phyloP scores from a whole-genome alignment of 257 asterid species.

The Capsicum chinense region DNA sequence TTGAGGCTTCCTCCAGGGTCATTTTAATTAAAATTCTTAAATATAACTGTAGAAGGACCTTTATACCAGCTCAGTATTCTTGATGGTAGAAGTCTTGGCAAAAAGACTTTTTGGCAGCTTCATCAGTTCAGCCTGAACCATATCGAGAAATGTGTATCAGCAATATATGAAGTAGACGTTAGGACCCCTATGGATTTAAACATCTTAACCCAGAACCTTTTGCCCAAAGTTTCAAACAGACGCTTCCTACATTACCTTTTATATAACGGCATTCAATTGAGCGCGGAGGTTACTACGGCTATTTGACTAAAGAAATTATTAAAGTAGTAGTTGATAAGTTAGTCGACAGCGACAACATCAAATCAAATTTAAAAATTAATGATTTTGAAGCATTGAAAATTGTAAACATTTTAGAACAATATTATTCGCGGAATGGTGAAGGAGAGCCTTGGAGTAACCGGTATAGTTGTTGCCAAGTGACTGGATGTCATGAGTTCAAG shows the following conservation, averaged over 20 bases:
- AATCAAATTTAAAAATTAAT: background rate
- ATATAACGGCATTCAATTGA: background rate
- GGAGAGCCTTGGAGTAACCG: too few relatives aligned
- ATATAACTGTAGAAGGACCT: constrained; percentile 17
- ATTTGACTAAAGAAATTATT: background rate
- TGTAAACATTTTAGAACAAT: background rate
- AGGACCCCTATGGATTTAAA: background rate
- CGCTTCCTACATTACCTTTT: background rate
- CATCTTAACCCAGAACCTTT: background rate
- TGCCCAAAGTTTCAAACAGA: background rate
- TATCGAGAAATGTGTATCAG: background rate
- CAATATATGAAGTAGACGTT: background rate
- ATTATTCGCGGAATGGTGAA: background rate
- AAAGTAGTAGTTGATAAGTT: background rate
- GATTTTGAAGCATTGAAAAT: background rate
- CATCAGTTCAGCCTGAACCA: constrained; percentile 61
- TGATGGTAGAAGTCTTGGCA: constrained; percentile 64
- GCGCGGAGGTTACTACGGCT: background rate
- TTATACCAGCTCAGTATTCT: constrained; percentile 67
- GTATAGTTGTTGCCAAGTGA: too few relatives aligned
- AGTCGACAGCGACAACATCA: background rate
- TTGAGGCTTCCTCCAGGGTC: constrained; percentile 25
- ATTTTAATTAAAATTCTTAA: constrained; percentile 23
- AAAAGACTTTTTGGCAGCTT: constrained; percentile 82
- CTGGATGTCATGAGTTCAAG: too few relatives aligned